phyloP scores from a whole-genome alignment of 2,329 filamentous ascomycete genomes.

The Hypoxylon sp. region DNA sequence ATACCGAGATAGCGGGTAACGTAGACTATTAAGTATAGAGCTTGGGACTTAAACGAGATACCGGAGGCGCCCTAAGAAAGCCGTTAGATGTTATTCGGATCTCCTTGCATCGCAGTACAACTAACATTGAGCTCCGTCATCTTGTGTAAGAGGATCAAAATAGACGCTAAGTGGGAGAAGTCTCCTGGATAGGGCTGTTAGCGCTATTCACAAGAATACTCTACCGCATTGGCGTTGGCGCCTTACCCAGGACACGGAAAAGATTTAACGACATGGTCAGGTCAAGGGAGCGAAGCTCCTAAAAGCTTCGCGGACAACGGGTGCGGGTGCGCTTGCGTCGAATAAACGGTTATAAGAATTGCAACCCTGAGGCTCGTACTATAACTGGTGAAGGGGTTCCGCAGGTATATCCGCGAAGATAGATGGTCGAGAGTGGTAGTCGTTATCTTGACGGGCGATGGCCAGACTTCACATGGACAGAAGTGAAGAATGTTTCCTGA shows the following conservation, averaged over 20 bases:
- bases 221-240: conserved; percentile 42
- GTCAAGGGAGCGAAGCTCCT: conserved; percentile 46
- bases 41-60: conserved; percentile 99
- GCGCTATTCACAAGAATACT: conserved; percentile 23
- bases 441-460: conserved; percentile 24
- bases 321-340: conserved; percentile 26
- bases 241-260: conserved; percentile 71
- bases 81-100: conserved; percentile 43
- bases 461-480: conserved; percentile 18
- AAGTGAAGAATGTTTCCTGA: conserved; percentile 44
- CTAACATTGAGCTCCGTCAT: conserved; percentile 92
- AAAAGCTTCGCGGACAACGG: conserved; percentile 27
- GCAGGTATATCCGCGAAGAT: background rate
- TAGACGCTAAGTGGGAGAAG: conserved; percentile 94
- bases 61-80: conserved; percentile 88
- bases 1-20: conserved; percentile 90
- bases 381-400: background rate
- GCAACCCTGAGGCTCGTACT: conserved; percentile 1
- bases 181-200: conserved; percentile 74
- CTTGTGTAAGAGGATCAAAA: conserved; percentile 95
- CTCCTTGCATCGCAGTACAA: conserved; percentile 34
- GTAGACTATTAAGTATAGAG: conserved; percentile 94
- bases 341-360: background rate
- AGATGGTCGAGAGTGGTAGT: conserved; percentile 8
- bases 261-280: conserved; percentile 68